phyloP scores from a whole-genome alignment of 257 asterid species.

The Salvia splendens region DNA sequence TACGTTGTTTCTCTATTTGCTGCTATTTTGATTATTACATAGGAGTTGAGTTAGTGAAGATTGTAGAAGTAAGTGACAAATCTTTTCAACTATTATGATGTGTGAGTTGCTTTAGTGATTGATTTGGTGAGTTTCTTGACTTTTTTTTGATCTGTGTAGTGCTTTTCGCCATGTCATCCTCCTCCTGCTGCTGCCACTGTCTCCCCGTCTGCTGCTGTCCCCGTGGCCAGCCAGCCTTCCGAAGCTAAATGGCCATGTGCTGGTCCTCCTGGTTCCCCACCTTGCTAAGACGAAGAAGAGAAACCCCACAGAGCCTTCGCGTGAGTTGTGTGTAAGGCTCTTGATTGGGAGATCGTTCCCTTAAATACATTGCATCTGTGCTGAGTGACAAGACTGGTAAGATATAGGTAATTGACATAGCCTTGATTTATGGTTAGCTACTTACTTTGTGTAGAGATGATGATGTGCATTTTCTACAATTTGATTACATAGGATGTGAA shows the following conservation, averaged over 20 bases:
- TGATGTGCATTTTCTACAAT: not conserved
- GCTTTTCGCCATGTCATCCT: conserved; percentile 21
- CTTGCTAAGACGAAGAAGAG: conserved; percentile 57
- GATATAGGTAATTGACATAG: conserved; percentile 36
- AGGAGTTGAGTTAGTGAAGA: not conserved
- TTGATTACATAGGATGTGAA: too few species aligned
- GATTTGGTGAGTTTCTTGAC: conserved; percentile 11
- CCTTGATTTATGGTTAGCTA: not conserved
- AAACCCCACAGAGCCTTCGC: conserved; percentile 70
- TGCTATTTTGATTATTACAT: not conserved
- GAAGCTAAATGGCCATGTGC: conserved; percentile 59
- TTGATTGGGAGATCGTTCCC: conserved; percentile 77
- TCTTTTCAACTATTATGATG: conserved; percentile 5
- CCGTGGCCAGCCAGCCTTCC: conserved; percentile 30
- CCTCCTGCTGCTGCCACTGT: conserved; percentile 4
- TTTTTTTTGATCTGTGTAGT: conserved; percentile 18
- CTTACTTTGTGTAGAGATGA: not conserved
- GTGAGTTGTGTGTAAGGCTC: conserved; percentile 62
- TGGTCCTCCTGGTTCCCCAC: conserved; percentile 35
- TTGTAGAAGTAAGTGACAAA: conserved; percentile 5
- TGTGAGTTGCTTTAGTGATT: conserved; percentile 2
- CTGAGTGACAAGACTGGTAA: conserved; percentile 34
- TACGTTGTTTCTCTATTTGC: not conserved
- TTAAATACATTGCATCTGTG: conserved; percentile 46
- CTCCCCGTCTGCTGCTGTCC: conserved; percentile 19